phyloP scores from a whole-genome alignment of 106 monocot genomes.

The Triglochin maritima region DNA sequence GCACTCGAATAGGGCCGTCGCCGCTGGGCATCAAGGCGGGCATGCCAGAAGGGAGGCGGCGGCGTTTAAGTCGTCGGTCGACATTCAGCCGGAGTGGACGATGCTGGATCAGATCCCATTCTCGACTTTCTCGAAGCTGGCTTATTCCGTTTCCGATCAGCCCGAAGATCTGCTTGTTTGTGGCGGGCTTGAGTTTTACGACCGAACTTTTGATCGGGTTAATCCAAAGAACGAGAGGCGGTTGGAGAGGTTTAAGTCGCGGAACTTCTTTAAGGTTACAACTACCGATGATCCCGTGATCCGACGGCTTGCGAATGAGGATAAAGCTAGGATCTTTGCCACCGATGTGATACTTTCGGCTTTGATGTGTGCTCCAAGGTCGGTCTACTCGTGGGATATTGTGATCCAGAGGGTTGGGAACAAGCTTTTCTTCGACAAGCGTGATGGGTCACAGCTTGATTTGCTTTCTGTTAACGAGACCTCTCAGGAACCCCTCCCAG shows the following conservation, averaged over 20 bases:
- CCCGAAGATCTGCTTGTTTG: constrained; percentile 87
- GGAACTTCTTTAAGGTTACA: constrained; percentile 89
- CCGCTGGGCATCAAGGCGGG: not conserved
- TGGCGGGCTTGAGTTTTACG: constrained; percentile 78
- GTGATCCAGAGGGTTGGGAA: constrained; percentile 91
- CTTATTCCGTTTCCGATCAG: constrained; percentile 66
- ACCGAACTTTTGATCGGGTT: constrained; percentile 60
- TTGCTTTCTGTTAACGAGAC: constrained; percentile 79
- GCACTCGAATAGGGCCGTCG: constrained; percentile 8
- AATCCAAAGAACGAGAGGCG: constrained; percentile 83
- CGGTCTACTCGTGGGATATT: constrained; percentile 82
- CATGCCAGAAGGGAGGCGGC: constrained; percentile 34
- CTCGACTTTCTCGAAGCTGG: constrained; percentile 87
- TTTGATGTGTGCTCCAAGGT: constrained; percentile 86
- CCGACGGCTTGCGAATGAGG: constrained; percentile 80
- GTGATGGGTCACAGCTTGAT: constrained; percentile 95
- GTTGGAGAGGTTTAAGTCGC: constrained; percentile 74
- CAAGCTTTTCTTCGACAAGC: constrained; percentile 96
- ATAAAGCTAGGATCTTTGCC: constrained; percentile 85
- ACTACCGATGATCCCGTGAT: constrained; percentile 96
- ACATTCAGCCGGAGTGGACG: constrained; percentile 94
- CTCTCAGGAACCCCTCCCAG: constrained; percentile 69
- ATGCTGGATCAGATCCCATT: constrained; percentile 95
- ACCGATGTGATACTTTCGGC: constrained; percentile 88
- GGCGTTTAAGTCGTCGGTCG: constrained; percentile 62